Evolutionary conservation across 2,329 filamentous ascomycete species (phyloP).

Genomic region (Sarocladiaceae sp.): DNA sequence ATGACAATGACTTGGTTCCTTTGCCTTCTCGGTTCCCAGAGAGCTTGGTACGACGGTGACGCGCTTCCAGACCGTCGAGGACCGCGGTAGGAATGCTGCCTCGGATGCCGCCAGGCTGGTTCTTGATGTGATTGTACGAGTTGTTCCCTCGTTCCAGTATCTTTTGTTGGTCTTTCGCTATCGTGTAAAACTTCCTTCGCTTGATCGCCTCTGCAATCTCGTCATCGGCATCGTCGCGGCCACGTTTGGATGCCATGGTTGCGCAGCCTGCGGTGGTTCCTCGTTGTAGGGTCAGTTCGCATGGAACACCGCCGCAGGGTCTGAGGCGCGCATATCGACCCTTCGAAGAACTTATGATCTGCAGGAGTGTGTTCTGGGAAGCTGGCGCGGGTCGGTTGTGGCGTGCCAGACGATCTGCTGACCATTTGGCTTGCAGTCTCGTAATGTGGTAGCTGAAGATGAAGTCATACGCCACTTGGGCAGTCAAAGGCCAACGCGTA

Average conservation of each 20-base stretch:
- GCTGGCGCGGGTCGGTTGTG: no score
- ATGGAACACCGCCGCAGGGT: neutral
- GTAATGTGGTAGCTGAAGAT: no score
- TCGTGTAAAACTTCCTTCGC: slow-evolving; percentile 17
- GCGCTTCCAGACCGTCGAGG: neutral
- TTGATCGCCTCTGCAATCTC: neutral
- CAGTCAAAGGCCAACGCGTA: neutral
- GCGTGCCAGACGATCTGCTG: no score
- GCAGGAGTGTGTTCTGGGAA: no score
- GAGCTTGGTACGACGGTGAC: neutral
- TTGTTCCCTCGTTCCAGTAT: neutral
- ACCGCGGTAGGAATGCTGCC: neutral
- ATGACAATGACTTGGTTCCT: no score
- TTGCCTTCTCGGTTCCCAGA: no score
- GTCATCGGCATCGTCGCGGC: neutral
- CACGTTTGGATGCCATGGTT: neutral
- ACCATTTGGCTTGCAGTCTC: no score
- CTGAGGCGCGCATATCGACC: neutral
- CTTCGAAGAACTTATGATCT: no score
- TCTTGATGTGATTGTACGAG: neutral
- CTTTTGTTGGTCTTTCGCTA: slow-evolving; percentile 32
- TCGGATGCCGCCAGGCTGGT: neutral
- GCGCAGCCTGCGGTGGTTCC: neutral
- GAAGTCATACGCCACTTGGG: no score
- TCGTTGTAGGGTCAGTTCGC: neutral